phyloP scores from a whole-genome alignment of 2,329 filamentous ascomycete species.

The Exophiala sp. region DNA sequence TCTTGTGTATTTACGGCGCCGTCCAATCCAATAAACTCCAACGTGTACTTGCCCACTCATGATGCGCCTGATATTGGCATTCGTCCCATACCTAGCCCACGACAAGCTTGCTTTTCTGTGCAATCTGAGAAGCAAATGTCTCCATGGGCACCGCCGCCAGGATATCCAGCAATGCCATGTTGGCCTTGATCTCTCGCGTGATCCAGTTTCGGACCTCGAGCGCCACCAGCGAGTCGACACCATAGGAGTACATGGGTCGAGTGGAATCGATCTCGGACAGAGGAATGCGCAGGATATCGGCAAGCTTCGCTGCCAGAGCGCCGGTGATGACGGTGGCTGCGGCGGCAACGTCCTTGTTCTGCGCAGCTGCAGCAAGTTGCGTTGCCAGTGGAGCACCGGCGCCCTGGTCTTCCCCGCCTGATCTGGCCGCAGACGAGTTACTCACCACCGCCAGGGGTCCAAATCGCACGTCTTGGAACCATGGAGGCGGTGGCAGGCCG shows the following conservation, averaged over 20 bases:
- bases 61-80: no score
- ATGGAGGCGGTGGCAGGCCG: background rate
- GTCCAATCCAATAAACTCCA: no score
- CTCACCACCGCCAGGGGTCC: background rate
- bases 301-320: conserved; percentile 8
- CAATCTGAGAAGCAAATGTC: conserved; percentile 27
- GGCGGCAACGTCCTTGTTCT: background rate
- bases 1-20: no score
- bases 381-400: no score
- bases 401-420: background rate
- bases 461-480: background rate
- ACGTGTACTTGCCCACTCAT: no score
- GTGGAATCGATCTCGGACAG: conserved; percentile 26
- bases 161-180: conserved; percentile 32
- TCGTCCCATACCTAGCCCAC: no score
- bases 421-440: background rate
- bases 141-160: conserved; percentile 27
- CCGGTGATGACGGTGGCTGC: conserved; percentile 3
- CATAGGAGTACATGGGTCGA: conserved; percentile 23
- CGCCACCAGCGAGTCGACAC: conserved; percentile 32
- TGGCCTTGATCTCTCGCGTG: conserved; percentile 29
- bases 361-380: background rate
- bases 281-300: conserved; percentile 6
- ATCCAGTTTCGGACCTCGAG: conserved; percentile 32
- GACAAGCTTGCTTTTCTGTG: conserved; percentile 23